These are phyloP conservation scores for Mimosa bimucronata DNA, from an alignment of 306 rosid genomes.

Conservation along the genomic window DNA sequence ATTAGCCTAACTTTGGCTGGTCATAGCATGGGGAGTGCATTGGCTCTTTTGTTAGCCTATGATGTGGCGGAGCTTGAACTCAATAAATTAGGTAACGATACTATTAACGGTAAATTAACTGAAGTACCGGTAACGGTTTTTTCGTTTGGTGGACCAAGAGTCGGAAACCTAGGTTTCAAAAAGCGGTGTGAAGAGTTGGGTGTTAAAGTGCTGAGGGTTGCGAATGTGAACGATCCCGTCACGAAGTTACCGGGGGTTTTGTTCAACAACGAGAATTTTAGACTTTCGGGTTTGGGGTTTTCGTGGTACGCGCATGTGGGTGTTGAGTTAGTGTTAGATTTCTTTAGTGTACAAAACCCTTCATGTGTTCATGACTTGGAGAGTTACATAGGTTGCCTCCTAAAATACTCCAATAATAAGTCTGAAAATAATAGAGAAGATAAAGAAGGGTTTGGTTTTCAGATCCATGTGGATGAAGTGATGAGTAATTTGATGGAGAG, in stretches of 20 bases:
- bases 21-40: constrained; percentile 95
- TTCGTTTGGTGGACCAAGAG: constrained; percentile 91
- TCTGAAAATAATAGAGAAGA: background rate
- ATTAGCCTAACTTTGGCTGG: constrained; percentile 82
- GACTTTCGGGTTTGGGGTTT: constrained; percentile 77
- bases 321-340: constrained; percentile 74
- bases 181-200: constrained; percentile 80
- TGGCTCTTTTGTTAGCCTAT: constrained; percentile 82
- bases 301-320: constrained; percentile 92
- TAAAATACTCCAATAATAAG: constrained; percentile 44
- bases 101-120: background rate
- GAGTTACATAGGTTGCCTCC: constrained; percentile 55
- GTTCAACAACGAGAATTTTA: constrained; percentile 82
- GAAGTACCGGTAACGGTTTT: constrained; percentile 62
- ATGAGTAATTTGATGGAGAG: constrained; percentile 39
- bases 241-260: constrained; percentile 86
- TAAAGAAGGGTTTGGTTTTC: background rate
- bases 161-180: constrained; percentile 77
- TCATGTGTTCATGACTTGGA: constrained; percentile 90
- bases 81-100: constrained; percentile 25
- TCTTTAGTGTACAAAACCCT: constrained; percentile 84
- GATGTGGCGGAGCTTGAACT: constrained; percentile 84
- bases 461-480: constrained; percentile 25
- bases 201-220: constrained; percentile 71
- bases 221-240: constrained; percentile 82